These are phyloP conservation scores for Avena eriantha DNA, from an alignment of 176 grass and related monocot genomes.

Conservation along the genomic window DNA sequence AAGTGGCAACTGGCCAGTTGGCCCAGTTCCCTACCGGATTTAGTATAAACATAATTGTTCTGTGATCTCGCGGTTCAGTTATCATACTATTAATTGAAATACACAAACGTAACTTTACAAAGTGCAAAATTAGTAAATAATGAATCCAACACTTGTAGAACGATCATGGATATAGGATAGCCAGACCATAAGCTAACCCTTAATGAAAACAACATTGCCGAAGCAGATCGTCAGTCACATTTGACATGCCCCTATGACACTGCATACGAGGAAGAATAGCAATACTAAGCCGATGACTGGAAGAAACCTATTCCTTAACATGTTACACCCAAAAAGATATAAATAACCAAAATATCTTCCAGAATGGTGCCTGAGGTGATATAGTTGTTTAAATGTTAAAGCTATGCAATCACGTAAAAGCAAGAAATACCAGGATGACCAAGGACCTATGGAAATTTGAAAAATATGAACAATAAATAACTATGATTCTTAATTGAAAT, in stretches of 20 bases:
- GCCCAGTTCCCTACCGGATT: background rate
- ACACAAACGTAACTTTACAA: background rate
- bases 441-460: background rate
- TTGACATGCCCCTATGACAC: background rate
- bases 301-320: slow-evolving; percentile 25
- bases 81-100: slow-evolving; percentile 19
- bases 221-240: slow-evolving; percentile 21
- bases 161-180: background rate
- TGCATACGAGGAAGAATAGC: slow-evolving; percentile 25
- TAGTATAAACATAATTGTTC: background rate
- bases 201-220: slow-evolving; percentile 12
- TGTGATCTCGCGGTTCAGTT: background rate
- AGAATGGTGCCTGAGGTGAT: slow-evolving; percentile 10
- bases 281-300: background rate
- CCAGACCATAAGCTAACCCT: background rate
- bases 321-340: background rate
- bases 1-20: background rate
- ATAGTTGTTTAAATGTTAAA: slow-evolving; percentile 6
- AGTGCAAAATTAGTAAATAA: slow-evolving; percentile 16
- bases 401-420: slow-evolving; percentile 1
- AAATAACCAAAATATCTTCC: slow-evolving; percentile 1
- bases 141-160: slow-evolving; percentile 14
- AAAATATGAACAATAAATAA: background rate
- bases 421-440: background rate
- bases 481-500: slow-evolving; percentile 10